Evolutionary conservation across 2,329 filamentous ascomycete genomes (phyloP), one percentile per base, ranked within the genome.

Genomic region (Alternaria ethzedia): DNA sequence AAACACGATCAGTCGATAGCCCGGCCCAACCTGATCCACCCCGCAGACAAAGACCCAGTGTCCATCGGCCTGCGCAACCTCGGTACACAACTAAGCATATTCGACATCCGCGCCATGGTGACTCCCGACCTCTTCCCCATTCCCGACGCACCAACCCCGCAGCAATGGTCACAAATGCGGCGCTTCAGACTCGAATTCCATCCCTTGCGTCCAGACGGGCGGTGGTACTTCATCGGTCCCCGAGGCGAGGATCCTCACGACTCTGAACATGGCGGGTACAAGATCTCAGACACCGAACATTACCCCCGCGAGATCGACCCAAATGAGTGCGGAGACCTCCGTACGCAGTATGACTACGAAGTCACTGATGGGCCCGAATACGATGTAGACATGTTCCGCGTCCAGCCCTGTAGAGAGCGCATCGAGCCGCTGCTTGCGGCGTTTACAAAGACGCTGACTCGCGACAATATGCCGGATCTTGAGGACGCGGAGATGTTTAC

Each of bases 151-250:
- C 25, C 64, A 64, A 12, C 28, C 23, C 41, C 50, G 13, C 57
- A 61, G 49, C 64, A 66, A 50, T 64, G 64, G 64, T 59, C 57
- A 57, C 62, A 60, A 26, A 67, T 67, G 64, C 64, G 43, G 47
- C 62, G 62, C 17, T 67, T 62, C 58, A 52, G 65, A 45, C 65
- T 67, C 17, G 59, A 67, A 25, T 63, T 67, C 12, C 63, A 67
- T 61, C n/a, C 59, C 47, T 56, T 65, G n/a, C 49, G 63, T 55
- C 65, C 65, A 54, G 63, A 65, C 25, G 63, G 65, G 20, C 58
- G 59, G 36, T 67, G 65, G 65, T 67, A 67, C 49, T 67, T 67
- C 52, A n/a, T 63, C 13, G 63, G 65, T 9, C 63, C 59, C 8
- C 63, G 50, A 36, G 65, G 63, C 43, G 63, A 65, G 41, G 63